Evolutionary conservation across 2,329 filamentous ascomycete species (phyloP).

Genomic region (Chrysosporium keratinophilum): DNA sequence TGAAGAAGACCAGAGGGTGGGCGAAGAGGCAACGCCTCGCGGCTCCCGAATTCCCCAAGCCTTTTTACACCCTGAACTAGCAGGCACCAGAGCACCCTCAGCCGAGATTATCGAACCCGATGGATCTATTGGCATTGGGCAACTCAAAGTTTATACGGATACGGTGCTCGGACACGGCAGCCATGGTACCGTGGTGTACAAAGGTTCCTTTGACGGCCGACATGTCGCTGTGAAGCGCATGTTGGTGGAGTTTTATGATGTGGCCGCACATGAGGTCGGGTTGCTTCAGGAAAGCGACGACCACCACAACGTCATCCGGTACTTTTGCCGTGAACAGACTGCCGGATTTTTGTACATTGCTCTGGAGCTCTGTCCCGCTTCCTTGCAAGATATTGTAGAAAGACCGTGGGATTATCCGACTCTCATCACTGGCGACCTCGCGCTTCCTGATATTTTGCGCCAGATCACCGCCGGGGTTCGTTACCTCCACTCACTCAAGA

Average conservation of each 20-base stretch:
- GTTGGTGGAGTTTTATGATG: conserved; percentile 90
- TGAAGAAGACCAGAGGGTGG: conserved; percentile 48
- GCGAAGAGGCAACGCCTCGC: neutral
- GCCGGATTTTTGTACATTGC: conserved; percentile 93
- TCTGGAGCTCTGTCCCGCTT: conserved; percentile 85
- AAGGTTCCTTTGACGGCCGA: conserved; percentile 85
- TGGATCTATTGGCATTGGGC: conserved; percentile 51
- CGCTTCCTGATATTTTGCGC: conserved; percentile 69
- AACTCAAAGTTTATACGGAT: conserved; percentile 50
- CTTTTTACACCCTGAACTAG: conserved; percentile 47
- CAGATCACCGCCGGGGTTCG: conserved; percentile 84
- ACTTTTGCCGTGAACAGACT: conserved; percentile 83
- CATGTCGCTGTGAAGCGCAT: conserved; percentile 94
- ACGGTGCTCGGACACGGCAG: conserved; percentile 63
- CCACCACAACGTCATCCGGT: conserved; percentile 92
- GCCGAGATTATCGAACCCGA: conserved; percentile 50
- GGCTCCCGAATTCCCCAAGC: conserved; percentile 31
- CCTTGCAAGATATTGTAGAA: conserved; percentile 81
- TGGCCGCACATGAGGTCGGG: conserved; percentile 87
- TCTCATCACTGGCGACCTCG: conserved; percentile 55
- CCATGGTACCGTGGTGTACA: conserved; percentile 93
- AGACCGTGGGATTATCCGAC: conserved; percentile 57
- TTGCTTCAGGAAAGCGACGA: conserved; percentile 87
- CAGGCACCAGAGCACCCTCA: conserved; percentile 44
- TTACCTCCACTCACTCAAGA: conserved; percentile 81